A percentile compares a stretch with the other conserved stretches of the same genome.
phyloP scores from a whole-genome alignment of 106 monocot genomes.

The Platanthera guangdongensis region DNA sequence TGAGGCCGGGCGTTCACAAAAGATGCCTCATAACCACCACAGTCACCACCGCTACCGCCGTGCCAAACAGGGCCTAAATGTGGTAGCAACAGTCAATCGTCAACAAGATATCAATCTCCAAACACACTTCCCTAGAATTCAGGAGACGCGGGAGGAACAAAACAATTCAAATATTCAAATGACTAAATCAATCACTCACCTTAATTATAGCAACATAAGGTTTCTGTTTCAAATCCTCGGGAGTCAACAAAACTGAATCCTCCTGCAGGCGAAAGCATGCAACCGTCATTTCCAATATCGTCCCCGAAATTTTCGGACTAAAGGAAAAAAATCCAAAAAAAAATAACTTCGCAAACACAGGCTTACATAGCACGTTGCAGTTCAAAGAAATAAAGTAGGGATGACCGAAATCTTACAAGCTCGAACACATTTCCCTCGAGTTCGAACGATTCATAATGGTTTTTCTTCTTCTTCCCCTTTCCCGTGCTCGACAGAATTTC shows the following conservation, averaged over 20 bases:
- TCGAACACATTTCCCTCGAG: constrained; percentile 69
- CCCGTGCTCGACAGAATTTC: constrained; percentile 54
- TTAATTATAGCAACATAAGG: constrained; percentile 96
- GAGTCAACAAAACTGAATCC: constrained; percentile 80
- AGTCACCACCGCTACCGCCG: no score
- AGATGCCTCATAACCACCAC: no score
- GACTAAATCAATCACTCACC: constrained; percentile 23
- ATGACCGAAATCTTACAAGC: constrained; percentile 29
- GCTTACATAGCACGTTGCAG: background rate
- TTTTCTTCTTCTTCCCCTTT: constrained; percentile 68
- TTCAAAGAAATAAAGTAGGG: background rate
- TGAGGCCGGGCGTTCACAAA: no score
- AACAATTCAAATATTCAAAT: background rate
- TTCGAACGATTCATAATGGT: constrained; percentile 72
- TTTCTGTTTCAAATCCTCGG: constrained; percentile 54
- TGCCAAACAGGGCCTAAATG: no score
- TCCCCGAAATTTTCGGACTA: background rate
- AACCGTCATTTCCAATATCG: background rate
- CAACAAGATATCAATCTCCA: background rate
- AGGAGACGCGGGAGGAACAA: background rate
- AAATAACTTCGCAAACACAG: background rate
- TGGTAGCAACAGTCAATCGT: no score
- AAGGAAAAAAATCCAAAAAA: background rate
- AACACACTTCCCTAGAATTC: background rate
- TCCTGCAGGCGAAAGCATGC: constrained; percentile 34